Evolutionary conservation across 2,329 filamentous ascomycete species (phyloP).

Genomic region (Fusarium protoensiforme): DNA sequence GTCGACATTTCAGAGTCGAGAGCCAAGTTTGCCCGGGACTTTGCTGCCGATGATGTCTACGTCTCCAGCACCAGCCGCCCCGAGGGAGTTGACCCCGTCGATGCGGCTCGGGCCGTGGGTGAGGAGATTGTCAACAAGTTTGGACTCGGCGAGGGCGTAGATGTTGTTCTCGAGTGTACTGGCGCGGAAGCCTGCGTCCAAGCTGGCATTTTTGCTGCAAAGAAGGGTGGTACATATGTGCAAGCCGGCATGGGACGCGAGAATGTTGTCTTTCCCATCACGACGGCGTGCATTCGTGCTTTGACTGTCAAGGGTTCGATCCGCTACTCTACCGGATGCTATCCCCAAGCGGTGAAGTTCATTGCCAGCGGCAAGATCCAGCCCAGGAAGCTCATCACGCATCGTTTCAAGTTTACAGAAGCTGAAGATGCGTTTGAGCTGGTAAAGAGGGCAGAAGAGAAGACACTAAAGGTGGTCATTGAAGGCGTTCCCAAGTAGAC

Average conservation of each 20-base stretch:
- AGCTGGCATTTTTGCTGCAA: conserved; percentile 55
- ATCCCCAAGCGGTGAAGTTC: conserved; percentile 60
- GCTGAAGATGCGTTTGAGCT: conserved; percentile 58
- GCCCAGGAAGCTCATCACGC: conserved; percentile 49
- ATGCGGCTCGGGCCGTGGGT: conserved; percentile 52
- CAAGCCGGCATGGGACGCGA: conserved; percentile 64
- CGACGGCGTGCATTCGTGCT: conserved; percentile 58
- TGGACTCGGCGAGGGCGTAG: conserved; percentile 51
- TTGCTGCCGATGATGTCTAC: conserved; percentile 56
- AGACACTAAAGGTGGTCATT: conserved; percentile 40
- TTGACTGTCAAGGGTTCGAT: conserved; percentile 62
- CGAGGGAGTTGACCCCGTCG: conserved; percentile 47
- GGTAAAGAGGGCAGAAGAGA: conserved; percentile 31
- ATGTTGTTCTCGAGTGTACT: conserved; percentile 62
- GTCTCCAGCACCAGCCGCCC: conserved; percentile 45
- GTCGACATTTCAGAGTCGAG: conserved; percentile 56
- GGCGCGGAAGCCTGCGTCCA: conserved; percentile 60
- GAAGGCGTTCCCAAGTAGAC: conserved; percentile 23
- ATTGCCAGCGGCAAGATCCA: conserved; percentile 60
- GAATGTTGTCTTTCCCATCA: conserved; percentile 64
- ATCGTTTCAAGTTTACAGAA: conserved; percentile 53
- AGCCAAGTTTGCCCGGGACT: conserved; percentile 52
- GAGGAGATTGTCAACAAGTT: conserved; percentile 48
- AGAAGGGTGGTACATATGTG: conserved; percentile 60
- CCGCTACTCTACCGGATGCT: conserved; percentile 61